Conservation (phyloP, 805 yeast species). For the Saturnispora ahearnii region DNA sequence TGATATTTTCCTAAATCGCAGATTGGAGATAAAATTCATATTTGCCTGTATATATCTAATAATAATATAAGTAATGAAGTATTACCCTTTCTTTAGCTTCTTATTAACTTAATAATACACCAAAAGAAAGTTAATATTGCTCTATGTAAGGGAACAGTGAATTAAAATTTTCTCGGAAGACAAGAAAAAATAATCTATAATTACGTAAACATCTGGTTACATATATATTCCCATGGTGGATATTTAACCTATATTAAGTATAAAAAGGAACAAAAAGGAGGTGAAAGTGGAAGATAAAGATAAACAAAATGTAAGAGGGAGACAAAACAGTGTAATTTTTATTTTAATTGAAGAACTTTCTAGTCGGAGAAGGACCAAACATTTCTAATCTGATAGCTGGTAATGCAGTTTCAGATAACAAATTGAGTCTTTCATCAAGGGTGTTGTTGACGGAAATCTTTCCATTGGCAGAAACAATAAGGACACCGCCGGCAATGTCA, state of each 20-base stretch:
- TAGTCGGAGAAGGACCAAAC: conserved; percentile 74
- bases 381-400: conserved; percentile 89
- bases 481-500: conserved; percentile 77
- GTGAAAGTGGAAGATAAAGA: not conserved
- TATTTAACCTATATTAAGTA: not conserved
- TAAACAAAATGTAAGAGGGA: not conserved
- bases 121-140: no score
- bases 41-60: not conserved
- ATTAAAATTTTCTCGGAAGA: no score
- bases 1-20: not conserved
- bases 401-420: conserved; percentile 74
- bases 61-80: no score
- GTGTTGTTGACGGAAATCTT: conserved; percentile 89
- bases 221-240: not conserved
- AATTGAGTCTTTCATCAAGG: conserved; percentile 82
- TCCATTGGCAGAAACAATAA: conserved; percentile 60
- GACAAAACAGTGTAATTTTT: conserved; percentile 1
- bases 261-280: not conserved
- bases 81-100: no score
- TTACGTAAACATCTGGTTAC: not conserved
- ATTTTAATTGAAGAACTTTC: conserved; percentile 80
- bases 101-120: no score
- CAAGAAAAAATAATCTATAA: not conserved
- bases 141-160: no score
- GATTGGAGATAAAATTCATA: not conserved